Conservation (phyloP, 1,284 basidiomycete genomes). For the Fomitopsis palustris region DNA sequence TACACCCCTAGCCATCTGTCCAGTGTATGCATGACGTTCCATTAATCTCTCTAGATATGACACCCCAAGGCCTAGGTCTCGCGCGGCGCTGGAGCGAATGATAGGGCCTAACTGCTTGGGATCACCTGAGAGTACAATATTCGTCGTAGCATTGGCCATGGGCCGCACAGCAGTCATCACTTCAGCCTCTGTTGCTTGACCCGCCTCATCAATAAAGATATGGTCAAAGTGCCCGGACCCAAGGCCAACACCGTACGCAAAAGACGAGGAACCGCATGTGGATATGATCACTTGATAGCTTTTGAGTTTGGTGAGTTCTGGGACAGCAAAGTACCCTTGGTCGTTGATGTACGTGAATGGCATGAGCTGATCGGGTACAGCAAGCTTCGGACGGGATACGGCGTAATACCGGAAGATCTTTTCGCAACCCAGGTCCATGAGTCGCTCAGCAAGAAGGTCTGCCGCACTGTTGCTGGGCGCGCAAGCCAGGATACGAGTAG, state of each 20-base stretch:
- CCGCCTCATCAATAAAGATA: constrained; percentile 68
- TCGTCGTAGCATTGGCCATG: constrained; percentile 36
- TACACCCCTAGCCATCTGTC: constrained; percentile 23
- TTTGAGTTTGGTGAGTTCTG: constrained; percentile 36
- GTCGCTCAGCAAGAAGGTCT: constrained; percentile 54
- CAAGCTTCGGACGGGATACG: constrained; percentile 45
- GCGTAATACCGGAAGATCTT: constrained; percentile 64
- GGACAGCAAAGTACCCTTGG: constrained; percentile 46
- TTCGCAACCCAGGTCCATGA: constrained; percentile 35
- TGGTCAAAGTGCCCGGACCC: constrained; percentile 55
- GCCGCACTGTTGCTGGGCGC: constrained; percentile 64
- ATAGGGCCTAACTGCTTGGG: constrained; percentile 57
- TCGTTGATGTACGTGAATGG: constrained; percentile 37
- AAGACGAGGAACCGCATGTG: constrained; percentile 58
- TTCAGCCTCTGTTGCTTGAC: constrained; percentile 59
- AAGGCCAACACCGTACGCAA: constrained; percentile 53
- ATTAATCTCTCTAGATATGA: constrained; percentile 54
- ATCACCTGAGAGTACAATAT: constrained; percentile 54
- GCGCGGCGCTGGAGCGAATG: constrained; percentile 44
- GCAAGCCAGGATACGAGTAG: constrained; percentile 54
- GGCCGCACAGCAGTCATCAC: constrained; percentile 51
- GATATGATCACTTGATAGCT: constrained; percentile 53
- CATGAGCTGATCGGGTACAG: constrained; percentile 41
- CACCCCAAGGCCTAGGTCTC: constrained; percentile 39
- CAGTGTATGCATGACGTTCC: constrained; percentile 40